A percentile compares a stretch with the other conserved stretches of the same genome.
Conservation (phyloP, 495 filamentous ascomycete genomes). For the Penicillium lividum region DNA sequence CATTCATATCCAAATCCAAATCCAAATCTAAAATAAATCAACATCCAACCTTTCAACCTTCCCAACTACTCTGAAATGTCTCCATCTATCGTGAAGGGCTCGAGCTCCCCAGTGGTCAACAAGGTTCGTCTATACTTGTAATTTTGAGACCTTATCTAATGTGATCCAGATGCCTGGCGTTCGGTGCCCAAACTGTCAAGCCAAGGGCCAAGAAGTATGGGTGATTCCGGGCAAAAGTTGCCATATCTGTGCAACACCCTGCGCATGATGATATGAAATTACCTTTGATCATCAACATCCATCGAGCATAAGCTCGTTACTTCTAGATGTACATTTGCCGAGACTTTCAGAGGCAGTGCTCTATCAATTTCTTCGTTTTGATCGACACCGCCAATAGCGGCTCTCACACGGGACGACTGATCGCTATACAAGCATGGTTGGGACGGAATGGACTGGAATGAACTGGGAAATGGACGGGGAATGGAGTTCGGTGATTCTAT, state of each 20-base stretch:
- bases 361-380: background rate
- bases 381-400: background rate
- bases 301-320: background rate
- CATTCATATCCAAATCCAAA: too few species aligned
- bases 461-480: background rate
- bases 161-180: conserved; percentile 48
- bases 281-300: background rate
- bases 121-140: conserved; percentile 24
- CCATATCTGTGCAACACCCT: conserved; percentile 44
- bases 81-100: conserved; percentile 7
- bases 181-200: conserved; percentile 46
- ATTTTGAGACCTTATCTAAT: conserved; percentile 2
- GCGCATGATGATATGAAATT: conserved; percentile 18
- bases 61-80: background rate
- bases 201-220: conserved; percentile 46
- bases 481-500: background rate
- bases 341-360: background rate
- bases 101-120: conserved; percentile 17
- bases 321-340: background rate
- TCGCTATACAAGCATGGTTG: too few species aligned
- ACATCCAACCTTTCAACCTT: background rate
- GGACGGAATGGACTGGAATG: too few species aligned
- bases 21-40: background rate
- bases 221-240: conserved; percentile 54
- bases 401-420: background rate